Evolutionary conservation across 2,329 filamentous ascomycete genomes (phyloP), one percentile per base, ranked within the genome.

Genomic region (Aspergillus carbonarius): DNA sequence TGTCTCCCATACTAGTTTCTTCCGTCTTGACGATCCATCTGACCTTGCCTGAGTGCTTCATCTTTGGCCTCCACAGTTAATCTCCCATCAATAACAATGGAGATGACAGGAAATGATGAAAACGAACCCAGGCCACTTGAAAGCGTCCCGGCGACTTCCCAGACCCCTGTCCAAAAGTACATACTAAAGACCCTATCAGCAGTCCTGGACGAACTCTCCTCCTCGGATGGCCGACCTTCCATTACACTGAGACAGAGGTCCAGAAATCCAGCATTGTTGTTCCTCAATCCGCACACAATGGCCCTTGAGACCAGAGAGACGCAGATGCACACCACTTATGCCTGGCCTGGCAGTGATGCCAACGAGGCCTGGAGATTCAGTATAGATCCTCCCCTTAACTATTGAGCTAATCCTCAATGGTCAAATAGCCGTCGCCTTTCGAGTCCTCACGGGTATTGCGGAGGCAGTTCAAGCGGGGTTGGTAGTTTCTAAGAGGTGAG

Each of bases 351-450:
- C 13, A 81, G 74, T 58, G 82, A 75, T 52, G 73, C 74, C 3
- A 76, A 81, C 56, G 85, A 87, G 68, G 83, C 84, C 13, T 85
- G 84, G 83, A 81, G 81, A 66, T 75, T 74, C 56, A 70, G 74
- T 77, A 70, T 39, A 30, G 8, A 1, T 32, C 12, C 32, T 2
- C 2, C 42, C 20, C 17, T 3, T 9, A 10, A 9, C 20, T 6
- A 37, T 2, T 10, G 12, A 25, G 12, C 6, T 15, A 4, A 15
- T 18, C 1, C 23, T 54, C 5, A 23, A 37, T 46, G 18, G 8
- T 10, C 0, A 4, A 52, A 39, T 58, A 85, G 84, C 82, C 63
- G 78, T 84, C 5, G 70, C 84, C 3, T 60, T 85, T n/a, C 79
- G 82, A 5, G 80, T 87, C 8, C 70, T 88, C 8, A 79, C 82